Conservation (phyloP, 208 protist genomes). For the Acanthamoeba royreba region DNA sequence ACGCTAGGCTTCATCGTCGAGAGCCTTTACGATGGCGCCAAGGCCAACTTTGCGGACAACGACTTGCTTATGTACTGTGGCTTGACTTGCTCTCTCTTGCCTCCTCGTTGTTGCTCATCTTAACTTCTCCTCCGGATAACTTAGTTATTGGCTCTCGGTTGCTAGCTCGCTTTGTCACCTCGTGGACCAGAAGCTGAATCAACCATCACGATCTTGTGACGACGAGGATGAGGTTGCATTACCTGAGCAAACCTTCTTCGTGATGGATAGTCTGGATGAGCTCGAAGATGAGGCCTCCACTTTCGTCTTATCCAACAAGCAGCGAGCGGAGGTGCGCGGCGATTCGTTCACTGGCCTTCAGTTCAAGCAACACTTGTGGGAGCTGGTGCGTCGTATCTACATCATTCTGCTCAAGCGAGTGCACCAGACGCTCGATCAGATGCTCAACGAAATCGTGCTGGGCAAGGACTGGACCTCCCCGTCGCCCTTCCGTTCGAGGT, state of each 20-base stretch:
- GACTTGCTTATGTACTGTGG: not conserved
- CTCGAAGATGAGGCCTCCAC: not conserved
- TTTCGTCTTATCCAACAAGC: not conserved
- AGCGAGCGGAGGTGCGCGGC: not conserved
- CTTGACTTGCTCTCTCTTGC: not conserved
- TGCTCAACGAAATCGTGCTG: not conserved
- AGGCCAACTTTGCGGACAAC: not conserved
- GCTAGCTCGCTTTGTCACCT: constrained; percentile 1
- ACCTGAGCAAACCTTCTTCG: not conserved
- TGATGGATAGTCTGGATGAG: not conserved
- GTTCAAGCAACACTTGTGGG: not conserved
- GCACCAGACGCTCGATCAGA: not conserved
- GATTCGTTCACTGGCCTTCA: not conserved
- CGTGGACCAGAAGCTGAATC: not conserved
- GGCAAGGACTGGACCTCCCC: not conserved
- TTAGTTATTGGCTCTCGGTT: constrained; percentile 27
- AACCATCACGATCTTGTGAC: not conserved
- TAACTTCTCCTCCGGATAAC: not conserved
- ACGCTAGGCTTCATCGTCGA: not conserved
- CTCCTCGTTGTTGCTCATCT: not conserved
- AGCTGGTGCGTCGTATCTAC: constrained; percentile 28
- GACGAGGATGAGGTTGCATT: not conserved
- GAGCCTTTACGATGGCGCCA: not conserved
- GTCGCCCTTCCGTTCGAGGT: not conserved
- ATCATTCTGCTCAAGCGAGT: constrained; percentile 4